Percentiles rank a stretch among this genome's conserved stretches.
Conservation (phyloP, 179 eudicot genomes). For the Beta lomatogona region DNA sequence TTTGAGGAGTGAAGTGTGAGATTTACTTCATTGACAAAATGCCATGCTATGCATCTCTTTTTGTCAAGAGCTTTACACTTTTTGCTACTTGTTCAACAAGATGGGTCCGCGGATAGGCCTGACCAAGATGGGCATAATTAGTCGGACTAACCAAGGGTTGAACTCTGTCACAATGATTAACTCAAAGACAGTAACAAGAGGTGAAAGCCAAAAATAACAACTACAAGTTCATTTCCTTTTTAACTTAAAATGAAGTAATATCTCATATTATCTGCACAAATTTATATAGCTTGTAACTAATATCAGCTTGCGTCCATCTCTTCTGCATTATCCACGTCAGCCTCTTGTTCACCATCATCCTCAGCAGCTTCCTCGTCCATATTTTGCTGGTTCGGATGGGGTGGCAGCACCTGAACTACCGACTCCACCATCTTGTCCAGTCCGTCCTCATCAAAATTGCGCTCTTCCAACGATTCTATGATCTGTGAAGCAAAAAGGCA, state of each 20-base stretch:
- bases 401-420: conserved; percentile 45
- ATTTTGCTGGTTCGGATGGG: conserved; percentile 31
- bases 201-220: no score
- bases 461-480: conserved; percentile 39
- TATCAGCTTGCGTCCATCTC: conserved; percentile 33
- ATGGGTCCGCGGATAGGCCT: no score
- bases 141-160: no score
- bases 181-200: background rate
- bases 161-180: no score
- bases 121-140: no score
- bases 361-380: conserved; percentile 26
- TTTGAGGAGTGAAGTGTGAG: background rate
- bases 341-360: conserved; percentile 5
- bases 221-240: no score
- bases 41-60: background rate
- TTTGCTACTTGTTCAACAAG: background rate
- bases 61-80: no score
- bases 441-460: conserved; percentile 33
- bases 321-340: conserved; percentile 19
- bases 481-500: conserved; percentile 32
- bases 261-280: background rate
- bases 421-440: conserved; percentile 39
- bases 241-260: background rate
- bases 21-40: no score
- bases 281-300: background rate